Evolutionary conservation across 352 stramenopile genomes (phyloP), one percentile per base, ranked within the genome.

Genomic region (Phytophthora sojae): DNA sequence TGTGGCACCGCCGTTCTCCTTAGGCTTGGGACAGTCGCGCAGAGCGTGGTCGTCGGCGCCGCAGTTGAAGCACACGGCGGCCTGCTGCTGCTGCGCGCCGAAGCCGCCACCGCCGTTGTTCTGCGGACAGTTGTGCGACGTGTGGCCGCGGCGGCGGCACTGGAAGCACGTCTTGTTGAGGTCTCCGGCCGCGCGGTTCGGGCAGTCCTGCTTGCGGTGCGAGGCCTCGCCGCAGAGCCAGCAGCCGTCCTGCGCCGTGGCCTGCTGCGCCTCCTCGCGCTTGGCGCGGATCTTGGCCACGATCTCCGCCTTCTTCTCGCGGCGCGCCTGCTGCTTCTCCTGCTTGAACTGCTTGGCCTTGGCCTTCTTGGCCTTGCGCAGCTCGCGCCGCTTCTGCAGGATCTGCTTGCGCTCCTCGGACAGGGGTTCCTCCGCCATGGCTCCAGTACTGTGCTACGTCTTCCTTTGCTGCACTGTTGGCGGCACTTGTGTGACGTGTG

Each of bases 61-160:
- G 55, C 92, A 97, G 77, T 97, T 97, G 76, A 96, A 97, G 61
- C 92, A 97, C 29, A 97, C 78, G 17, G 57, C 45, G 8, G 66
- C 52, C 52, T 75, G 69, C 19, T 86, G 76, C 56, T 77, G 67
- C 32, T 67, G 66, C 42, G 29, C 25, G 25, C 56, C 49, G 39
- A 65, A 47, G 44, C 65, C 51, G 15, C 54, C 55, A 35, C 35
- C 35, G 35, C 35, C 35, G 35, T 42, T 42, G 30, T 73, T 78
- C 68, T 88, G 75, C 26, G 88, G 89, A 45, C 86, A 94, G 69
- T 93, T 93, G 59, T 93, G 83, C 59, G 87, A 93, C 75, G 89
- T 94, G 78, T 94, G 88, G 15, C 89, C 88, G 32, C 86, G 86
- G 15, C 83, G 86, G 15, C 86, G 86, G 64, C 90, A 97, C 77